Evolutionary conservation across 164 flowering plant species (phyloP), one percentile per base, ranked within the genome.

Genomic region (Euptelea pleiosperma): DNA sequence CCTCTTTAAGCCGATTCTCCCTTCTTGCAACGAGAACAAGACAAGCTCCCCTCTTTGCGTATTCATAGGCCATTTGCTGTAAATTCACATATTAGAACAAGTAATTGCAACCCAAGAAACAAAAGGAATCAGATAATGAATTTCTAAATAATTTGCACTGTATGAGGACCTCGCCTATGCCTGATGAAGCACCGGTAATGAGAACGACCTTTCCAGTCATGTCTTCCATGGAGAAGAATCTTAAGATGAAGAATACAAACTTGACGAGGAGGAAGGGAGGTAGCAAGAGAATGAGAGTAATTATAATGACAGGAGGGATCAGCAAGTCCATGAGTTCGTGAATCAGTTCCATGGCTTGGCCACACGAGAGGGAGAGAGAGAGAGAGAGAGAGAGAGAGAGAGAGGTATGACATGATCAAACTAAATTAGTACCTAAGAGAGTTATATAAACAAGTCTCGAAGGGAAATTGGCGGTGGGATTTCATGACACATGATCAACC

Each of bases 171-270:
- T 87, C 87, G 29, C 94, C 90, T 12, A 87, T 82, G 22, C 90
- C 90, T 1, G 88, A 84, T 21, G 94, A 84, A 26, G 94, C 86
- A 1, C 94, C 90, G 36, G 94, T 83, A 49, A 83, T 77, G 72
- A 83, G 69, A 8, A 84, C 84, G 8, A 84, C 89, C 49, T 82
- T 86, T 2, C 84, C 87, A 15, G 70, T 53, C 14, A 87, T 57
- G 19, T 79, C 58, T 65, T 87, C 89, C 3, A 39, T 19, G 68
- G 61, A 72, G 37, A 79, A 2, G 8, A 74, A 35, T 22, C 46
- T 52, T 1, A 75, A 21, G 11, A 65, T 22, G n/a, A 44, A 72
- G 8, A 28, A 47, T 47, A 72, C 35, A 39, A 48, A 51, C 66
- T 79, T 82, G 76, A 69, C 59, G 28, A 69, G 6, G n/a, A 40